phyloP scores from a whole-genome alignment of 768 basidiomycete genomes.

The Suillus lakei region DNA sequence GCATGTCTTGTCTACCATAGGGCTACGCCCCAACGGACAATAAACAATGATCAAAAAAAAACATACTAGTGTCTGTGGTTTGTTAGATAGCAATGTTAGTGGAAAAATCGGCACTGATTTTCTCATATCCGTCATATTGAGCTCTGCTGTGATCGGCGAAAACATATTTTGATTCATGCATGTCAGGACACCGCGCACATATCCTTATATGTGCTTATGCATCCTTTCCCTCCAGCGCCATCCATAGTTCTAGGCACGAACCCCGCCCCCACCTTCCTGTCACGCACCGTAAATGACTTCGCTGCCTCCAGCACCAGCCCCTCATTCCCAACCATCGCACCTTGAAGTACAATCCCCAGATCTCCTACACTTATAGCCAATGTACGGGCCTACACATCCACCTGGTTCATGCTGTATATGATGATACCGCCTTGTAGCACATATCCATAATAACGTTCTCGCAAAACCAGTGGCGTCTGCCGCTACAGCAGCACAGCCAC shows the following conservation, averaged over 20 bases:
- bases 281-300: too few species aligned
- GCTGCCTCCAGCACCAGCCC: too few species aligned
- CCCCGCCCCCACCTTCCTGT: too few species aligned
- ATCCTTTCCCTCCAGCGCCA: not conserved
- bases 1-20: too few species aligned
- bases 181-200: not conserved
- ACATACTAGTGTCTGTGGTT: not conserved
- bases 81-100: not conserved
- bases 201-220: not conserved
- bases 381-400: not conserved
- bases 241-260: too few species aligned
- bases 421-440: not conserved
- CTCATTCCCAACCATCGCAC: not conserved
- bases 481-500: not conserved
- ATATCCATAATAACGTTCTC: too few species aligned
- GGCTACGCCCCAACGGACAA: too few species aligned
- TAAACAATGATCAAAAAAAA: too few species aligned
- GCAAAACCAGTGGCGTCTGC: not conserved
- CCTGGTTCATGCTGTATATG: not conserved
- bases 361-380: not conserved
- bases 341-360: not conserved
- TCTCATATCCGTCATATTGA: not conserved
- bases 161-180: not conserved
- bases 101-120: too few species aligned
- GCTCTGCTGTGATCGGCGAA: not conserved